Evolutionary conservation across 345 rosid species (phyloP).

Genomic region (Syzygium jambos): DNA sequence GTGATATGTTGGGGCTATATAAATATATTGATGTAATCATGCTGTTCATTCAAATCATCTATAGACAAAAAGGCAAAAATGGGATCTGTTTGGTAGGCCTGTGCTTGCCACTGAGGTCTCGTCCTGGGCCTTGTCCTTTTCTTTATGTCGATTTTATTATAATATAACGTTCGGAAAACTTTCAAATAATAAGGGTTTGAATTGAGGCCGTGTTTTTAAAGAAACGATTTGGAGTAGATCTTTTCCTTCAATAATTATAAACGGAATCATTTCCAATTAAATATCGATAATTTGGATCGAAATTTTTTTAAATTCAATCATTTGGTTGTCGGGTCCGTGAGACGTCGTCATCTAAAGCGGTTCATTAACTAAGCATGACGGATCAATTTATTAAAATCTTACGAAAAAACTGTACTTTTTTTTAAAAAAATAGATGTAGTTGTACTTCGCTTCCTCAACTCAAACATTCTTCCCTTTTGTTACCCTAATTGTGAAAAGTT

Average conservation of each 20-base stretch:
- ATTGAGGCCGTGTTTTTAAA: background rate
- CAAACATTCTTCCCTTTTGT: background rate
- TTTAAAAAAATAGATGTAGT: background rate
- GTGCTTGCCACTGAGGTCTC: constrained; percentile 59
- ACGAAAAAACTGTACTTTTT: background rate
- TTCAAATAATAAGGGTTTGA: background rate
- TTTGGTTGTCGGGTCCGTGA: background rate
- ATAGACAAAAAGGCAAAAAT: constrained; percentile 33
- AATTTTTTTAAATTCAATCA: background rate
- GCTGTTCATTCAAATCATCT: constrained; percentile 35
- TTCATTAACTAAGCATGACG: background rate
- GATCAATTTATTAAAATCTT: background rate
- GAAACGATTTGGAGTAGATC: background rate
- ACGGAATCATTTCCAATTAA: background rate
- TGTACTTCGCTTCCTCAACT: background rate
- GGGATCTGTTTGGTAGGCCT: constrained; percentile 36
- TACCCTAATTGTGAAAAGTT: background rate
- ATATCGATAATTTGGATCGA: background rate
- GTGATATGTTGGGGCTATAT: background rate
- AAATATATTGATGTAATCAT: constrained; percentile 8
- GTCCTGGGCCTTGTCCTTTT: constrained; percentile 11
- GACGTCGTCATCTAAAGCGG: background rate
- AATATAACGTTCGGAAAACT: background rate
- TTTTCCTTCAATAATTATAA: background rate
- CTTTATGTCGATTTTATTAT: background rate